Evolutionary conservation across 2,329 filamentous ascomycete genomes (phyloP), one percentile per base, ranked within the genome.

Genomic region (Didymella pinodella): DNA sequence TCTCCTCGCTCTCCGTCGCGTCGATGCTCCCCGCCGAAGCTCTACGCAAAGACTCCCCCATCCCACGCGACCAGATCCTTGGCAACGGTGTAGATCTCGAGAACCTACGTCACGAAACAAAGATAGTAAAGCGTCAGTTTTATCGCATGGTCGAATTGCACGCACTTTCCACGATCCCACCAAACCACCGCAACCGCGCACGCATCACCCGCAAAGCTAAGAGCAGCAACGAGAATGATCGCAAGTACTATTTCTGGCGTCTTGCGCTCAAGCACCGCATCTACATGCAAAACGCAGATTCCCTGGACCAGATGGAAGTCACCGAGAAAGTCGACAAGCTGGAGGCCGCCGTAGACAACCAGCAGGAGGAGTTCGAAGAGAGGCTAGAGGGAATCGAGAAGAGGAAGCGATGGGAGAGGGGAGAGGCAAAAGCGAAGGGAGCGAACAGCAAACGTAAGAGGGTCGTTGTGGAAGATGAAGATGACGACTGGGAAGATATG

Each of bases 61-160:
- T 87, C 7, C 79, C 82, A 0, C 79, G 74, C 22, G 77, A 75
- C 32, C 65, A 81, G 26, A 86, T 92, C 49, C 79, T 91, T n/a
- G 84, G 90, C 31, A 76, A 81, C 14, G 78, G 78, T 14, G 79
- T 80, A 2, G 78, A 82, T 11, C 79, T 89, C 2, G 84, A 88
- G 29, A 70, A 77, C 1, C 66, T 92, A n/a, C 85, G 87, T 2
- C 76, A 79, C 28, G 81, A 85, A 63, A 80, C 84, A 51, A 95
- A 94, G 81, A 91, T 94, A 57, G 87, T 88, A 1, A 84, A 87
- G 0, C 83, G 91, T n/a, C 91, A 95, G 70, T 93, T 94, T 73
- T 83, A 83, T 62, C 84, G 91, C 6, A 82, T 93, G 7, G 79
- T 92, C 0, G 91, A 95, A 75, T 90, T 94, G 83, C 87, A 93